Conservation (phyloP, 2,329 filamentous ascomycete genomes). For the Zasmidium angulare region DNA sequence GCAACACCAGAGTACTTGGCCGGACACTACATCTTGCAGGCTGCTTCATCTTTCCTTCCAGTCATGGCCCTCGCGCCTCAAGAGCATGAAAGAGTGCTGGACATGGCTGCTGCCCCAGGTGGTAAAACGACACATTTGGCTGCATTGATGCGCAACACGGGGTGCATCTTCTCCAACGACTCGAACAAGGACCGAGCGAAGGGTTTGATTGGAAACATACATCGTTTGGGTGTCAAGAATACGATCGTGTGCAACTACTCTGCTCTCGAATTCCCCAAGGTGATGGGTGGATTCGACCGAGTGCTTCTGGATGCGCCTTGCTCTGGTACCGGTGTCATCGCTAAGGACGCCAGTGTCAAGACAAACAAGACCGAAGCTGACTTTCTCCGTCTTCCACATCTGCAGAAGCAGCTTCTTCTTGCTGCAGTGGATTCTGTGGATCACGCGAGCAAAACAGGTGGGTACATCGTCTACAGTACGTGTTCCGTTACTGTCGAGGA, state of each 20-base stretch:
- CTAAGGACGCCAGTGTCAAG: conserved; percentile 95
- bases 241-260: conserved; percentile 95
- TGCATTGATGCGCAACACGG: conserved; percentile 97
- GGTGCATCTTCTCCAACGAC: conserved; percentile 94
- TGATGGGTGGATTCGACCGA: conserved; percentile 93
- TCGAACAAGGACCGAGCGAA: conserved; percentile 89
- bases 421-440: conserved; percentile 94
- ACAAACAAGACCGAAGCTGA: conserved; percentile 97
- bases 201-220: conserved; percentile 96
- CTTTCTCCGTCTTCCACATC: conserved; percentile 88
- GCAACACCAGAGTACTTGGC: conserved; percentile 97
- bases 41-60: conserved; percentile 92
- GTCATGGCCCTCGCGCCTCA: conserved; percentile 97
- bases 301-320: conserved; percentile 93
- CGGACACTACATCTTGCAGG: conserved; percentile 96
- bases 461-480: conserved; percentile 94
- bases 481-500: conserved; percentile 94
- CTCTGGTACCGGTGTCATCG: conserved; percentile 94
- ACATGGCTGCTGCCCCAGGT: conserved; percentile 93
- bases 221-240: conserved; percentile 90
- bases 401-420: conserved; percentile 90
- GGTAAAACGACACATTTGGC: conserved; percentile 96
- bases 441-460: conserved; percentile 86
- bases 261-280: conserved; percentile 87
- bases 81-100: conserved; percentile 85